A percentile compares a stretch with the other conserved stretches of the same genome.
These are phyloP conservation scores for Bipolaris cookei DNA, from an alignment of 2,329 filamentous ascomycete species.

Conservation along the genomic window DNA sequence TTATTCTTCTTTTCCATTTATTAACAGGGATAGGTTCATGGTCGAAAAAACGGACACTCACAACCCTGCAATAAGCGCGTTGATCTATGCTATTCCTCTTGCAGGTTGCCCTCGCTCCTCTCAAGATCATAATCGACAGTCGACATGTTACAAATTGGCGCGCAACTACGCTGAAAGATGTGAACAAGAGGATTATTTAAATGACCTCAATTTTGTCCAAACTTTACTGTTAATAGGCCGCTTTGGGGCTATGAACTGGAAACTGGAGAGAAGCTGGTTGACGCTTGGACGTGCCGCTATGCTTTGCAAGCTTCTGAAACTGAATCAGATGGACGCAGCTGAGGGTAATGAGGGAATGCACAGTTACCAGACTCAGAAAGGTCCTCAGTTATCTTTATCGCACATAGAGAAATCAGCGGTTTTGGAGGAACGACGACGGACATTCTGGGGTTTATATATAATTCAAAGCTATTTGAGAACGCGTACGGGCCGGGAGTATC, in stretches of 20 bases:
- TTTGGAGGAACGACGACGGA: conserved; percentile 6
- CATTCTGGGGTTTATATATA: conserved; percentile 9
- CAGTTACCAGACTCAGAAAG: background rate
- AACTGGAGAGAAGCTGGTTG: conserved; percentile 6
- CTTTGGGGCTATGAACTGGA: conserved; percentile 1
- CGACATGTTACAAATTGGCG: background rate
- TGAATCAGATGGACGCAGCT: background rate
- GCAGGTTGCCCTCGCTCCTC: background rate
- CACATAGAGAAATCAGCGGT: background rate
- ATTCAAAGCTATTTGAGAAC: conserved; percentile 7
- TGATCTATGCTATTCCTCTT: conserved; percentile 7
- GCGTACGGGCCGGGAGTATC: background rate
- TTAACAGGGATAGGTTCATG: conserved; percentile 3
- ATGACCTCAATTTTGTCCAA: background rate
- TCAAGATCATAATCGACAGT: background rate
- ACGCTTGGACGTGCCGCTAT: conserved; percentile 2
- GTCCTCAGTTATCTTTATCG: background rate
- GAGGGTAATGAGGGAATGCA: background rate
- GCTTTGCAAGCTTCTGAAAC: conserved; percentile 2
- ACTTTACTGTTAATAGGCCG: background rate
- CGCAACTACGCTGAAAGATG: background rate
- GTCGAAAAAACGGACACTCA: background rate
- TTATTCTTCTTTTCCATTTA: conserved; percentile 1
- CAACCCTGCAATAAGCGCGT: background rate
- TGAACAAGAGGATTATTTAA: conserved; percentile 1